phyloP scores from a whole-genome alignment of 331 rosid genomes.

The Prunus yedoensis region DNA sequence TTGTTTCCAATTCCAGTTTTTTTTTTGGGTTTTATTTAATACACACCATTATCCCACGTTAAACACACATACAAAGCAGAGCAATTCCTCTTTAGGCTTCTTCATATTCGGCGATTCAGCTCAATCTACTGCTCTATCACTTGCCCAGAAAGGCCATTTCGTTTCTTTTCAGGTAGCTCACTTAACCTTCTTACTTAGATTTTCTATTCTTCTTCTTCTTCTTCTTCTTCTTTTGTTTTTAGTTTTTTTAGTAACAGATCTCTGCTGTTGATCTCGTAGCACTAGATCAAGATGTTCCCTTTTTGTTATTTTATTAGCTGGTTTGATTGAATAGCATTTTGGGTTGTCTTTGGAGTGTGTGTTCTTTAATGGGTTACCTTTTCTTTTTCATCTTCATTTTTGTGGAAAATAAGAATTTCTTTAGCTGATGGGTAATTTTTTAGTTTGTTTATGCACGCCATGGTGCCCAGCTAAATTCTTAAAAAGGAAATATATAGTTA shows the following conservation, averaged over 20 bases:
- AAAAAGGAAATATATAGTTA: background rate
- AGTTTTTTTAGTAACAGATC: conserved; percentile 28
- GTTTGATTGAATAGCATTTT: conserved; percentile 20
- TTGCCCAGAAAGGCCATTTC: conserved; percentile 3
- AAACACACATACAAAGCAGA: background rate
- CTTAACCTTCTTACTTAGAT: conserved; percentile 15
- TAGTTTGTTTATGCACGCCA: background rate
- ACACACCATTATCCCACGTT: background rate
- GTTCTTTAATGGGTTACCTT: conserved; percentile 28
- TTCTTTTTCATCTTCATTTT: conserved; percentile 16
- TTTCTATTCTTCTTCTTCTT: conserved; percentile 24
- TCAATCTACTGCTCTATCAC: conserved; percentile 44
- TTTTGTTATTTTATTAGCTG: background rate
- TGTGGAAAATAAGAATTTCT: background rate
- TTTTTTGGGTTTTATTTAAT: background rate
- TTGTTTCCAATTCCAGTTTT: background rate
- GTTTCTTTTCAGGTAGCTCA: conserved; percentile 30
- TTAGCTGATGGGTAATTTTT: conserved; percentile 1
- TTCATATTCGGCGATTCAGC: conserved; percentile 25
- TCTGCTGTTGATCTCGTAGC: conserved; percentile 29
- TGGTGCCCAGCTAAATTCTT: conserved; percentile 7
- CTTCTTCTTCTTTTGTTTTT: conserved; percentile 16
- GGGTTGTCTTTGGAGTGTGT: conserved; percentile 16
- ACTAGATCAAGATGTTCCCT: conserved; percentile 34
- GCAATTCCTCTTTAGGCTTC: too few species aligned